Percentiles rank a stretch among this genome's conserved stretches.
These are phyloP conservation scores for Plasmodium yoelii DNA, from an alignment of 169 alveolate genomes.

Conservation along the genomic window DNA sequence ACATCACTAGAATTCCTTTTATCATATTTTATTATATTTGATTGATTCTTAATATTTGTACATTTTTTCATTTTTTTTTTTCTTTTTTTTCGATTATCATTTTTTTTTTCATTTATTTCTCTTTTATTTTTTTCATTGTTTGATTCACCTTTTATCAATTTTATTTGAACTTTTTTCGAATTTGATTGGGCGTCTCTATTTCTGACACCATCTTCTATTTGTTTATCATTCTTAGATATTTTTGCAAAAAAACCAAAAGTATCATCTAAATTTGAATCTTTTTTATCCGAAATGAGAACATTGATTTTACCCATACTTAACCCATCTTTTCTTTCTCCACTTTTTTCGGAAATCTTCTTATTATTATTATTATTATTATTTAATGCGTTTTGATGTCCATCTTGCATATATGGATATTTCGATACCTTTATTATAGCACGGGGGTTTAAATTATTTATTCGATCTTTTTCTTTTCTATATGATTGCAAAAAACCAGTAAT, in stretches of 20 bases:
- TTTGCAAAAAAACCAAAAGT: constrained; percentile 45
- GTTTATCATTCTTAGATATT: constrained; percentile 18
- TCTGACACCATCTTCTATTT: neutral
- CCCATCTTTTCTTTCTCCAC: neutral
- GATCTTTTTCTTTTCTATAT: constrained; percentile 49
- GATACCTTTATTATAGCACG: constrained; percentile 39
- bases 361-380: neutral
- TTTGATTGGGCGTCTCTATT: neutral
- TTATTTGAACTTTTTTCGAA: neutral
- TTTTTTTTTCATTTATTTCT: neutral
- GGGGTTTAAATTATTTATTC: neutral
- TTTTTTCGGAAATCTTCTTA: neutral
- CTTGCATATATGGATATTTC: constrained; percentile 13
- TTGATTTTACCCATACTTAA: neutral
- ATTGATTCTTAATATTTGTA: neutral
- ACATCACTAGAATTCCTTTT: neutral
- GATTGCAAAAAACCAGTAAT: constrained; percentile 71
- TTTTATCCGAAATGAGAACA: constrained; percentile 13
- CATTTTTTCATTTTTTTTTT: neutral
- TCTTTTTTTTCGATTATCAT: neutral
- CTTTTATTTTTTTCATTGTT: neutral
- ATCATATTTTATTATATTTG: neutral
- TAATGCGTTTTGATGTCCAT: constrained; percentile 2
- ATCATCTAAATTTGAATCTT: constrained; percentile 17
- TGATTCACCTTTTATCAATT: too few relatives aligned